Conservation (phyloP, 129 eudicot species). For the Glebionis coronaria region DNA sequence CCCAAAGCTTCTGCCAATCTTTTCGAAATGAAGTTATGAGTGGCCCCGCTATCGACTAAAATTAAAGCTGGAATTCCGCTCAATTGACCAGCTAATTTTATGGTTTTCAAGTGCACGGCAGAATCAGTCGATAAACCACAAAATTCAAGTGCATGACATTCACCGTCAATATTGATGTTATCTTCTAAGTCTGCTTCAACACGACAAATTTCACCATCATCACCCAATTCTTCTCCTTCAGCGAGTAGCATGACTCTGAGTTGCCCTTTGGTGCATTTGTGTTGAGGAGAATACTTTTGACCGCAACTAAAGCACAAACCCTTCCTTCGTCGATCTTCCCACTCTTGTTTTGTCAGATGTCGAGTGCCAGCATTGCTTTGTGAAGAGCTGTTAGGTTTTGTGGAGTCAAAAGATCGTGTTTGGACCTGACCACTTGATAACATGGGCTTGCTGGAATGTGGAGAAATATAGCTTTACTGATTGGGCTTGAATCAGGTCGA, state of each 20-base stretch:
- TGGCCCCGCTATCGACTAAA: not conserved
- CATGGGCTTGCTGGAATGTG: not conserved
- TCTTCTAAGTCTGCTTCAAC: not conserved
- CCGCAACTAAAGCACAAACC: not conserved
- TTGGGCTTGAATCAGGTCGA: not conserved
- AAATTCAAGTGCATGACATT: not conserved
- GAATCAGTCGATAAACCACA: not conserved
- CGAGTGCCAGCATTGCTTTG: not conserved
- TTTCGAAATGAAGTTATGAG: not conserved
- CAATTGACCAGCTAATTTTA: not conserved
- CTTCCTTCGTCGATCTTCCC: not conserved
- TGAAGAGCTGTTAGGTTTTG: not conserved
- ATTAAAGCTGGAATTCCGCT: not conserved
- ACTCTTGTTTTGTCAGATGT: not conserved
- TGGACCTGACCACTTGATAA: not conserved
- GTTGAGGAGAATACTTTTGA: not conserved
- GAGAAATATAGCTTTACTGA: not conserved
- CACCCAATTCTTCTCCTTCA: not conserved
- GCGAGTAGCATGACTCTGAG: not conserved
- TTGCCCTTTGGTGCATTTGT: not conserved
- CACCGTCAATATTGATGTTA: not conserved
- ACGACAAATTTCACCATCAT: not conserved
- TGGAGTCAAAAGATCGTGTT: not conserved
- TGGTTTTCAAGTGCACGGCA: not conserved
- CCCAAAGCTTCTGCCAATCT: not conserved